A percentile compares a stretch with the other conserved stretches of the same genome.
Conservation (phyloP, 768 basidiomycete species). For the Cystofilobasidium bisporidii region DNA sequence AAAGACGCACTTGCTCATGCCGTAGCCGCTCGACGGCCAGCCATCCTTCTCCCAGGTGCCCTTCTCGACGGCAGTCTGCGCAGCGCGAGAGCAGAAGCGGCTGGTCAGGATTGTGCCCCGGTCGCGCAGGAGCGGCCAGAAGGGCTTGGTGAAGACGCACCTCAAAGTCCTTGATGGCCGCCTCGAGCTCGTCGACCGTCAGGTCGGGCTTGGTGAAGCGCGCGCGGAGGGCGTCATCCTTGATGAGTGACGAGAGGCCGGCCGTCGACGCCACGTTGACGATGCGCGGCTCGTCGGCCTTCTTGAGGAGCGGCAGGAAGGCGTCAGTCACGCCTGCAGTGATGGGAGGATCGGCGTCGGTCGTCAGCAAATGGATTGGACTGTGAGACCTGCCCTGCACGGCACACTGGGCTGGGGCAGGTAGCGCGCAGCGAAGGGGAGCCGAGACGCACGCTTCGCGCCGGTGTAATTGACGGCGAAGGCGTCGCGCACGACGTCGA, state of each 20-base stretch:
- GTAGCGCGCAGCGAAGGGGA: background rate
- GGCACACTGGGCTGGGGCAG: background rate
- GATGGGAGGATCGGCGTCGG: no score
- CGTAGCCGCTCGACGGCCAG: constrained; percentile 31
- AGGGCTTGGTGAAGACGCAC: background rate
- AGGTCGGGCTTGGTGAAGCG: constrained; percentile 20
- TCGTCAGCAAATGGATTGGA: no score
- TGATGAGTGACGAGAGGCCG: constrained; percentile 27
- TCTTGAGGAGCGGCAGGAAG: constrained; percentile 30
- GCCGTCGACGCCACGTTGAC: constrained; percentile 31
- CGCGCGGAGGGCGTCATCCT: constrained; percentile 12
- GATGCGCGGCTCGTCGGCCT: constrained; percentile 23
- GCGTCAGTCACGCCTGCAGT: constrained; percentile 25
- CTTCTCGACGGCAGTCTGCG: constrained; percentile 24
- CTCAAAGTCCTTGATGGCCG: constrained; percentile 29
- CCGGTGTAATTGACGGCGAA: constrained; percentile 31
- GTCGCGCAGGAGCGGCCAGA: no score
- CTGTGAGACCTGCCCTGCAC: no score
- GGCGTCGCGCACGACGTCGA: constrained; percentile 29
- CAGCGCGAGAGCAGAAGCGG: no score
- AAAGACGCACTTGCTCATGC: constrained; percentile 29
- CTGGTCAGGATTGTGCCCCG: background rate
- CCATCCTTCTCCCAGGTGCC: constrained; percentile 29
- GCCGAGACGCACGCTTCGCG: constrained; percentile 25
- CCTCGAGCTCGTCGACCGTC: constrained; percentile 24